Base-by-base conservation (phyloP, 768 basidiomycete species). In the Naganishia kalamii region DNA sequence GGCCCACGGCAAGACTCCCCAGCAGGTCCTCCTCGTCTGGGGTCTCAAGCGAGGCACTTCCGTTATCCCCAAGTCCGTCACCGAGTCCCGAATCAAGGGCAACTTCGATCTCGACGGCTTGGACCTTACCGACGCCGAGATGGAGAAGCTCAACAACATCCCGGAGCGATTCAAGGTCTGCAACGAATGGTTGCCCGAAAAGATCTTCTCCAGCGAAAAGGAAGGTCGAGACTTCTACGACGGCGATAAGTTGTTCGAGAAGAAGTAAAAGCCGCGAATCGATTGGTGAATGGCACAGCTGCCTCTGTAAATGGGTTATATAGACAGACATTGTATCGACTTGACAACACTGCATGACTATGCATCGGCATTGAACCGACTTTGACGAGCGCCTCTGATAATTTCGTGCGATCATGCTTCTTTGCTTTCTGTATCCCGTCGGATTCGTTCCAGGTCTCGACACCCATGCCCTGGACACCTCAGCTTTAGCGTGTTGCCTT, bases 21-120 rank as follows among this genome's bases (percentile, higher is more conserved):
- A 79, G 4, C 84, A 85, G 71, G 74, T 85, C 37, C 79, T 81
- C 25, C 73, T 85, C 3, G 81, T 82, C 0, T 85, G 84, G 84
- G 82, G 84, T 69, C 40, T 84, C 35, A 77, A 80, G 23, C 76
- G 83, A 40, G 81, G 81, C 19, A 65, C 63, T 23, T 72, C 71
- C 4, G 71, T 72, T 63, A 72, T 72, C 47, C 71, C 71, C 65
- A 72, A 72, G 46, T 68, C 69, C 40, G 68, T 68, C 49, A 67
- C 69, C 19, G 61, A 65, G 4, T 52, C 60, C 25, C 62, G 71
- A 25, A 69, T 72, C 69, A 62, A 57, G 40, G 66, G 35, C 44
- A 71, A 71, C 67, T 66, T 63, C 12, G 48, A 65, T 48, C 35
- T 71, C 25, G 62, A 66, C 52, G 69, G 69, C 11, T 46, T 70